Base-by-base conservation (phyloP, 2,329 filamentous ascomycete species). In the Colletotrichum coccodes region DNA sequence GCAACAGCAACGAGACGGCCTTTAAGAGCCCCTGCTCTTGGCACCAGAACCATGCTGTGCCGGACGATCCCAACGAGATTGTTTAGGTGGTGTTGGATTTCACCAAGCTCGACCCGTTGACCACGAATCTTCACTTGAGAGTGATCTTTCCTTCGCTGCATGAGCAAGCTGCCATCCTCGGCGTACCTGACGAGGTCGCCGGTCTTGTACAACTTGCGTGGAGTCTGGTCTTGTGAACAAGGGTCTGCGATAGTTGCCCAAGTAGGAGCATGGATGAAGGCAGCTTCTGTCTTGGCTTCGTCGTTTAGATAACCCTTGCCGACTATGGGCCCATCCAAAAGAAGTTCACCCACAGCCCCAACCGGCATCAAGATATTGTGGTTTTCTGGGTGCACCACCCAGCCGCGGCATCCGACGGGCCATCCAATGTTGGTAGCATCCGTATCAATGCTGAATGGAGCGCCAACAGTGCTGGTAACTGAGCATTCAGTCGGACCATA, bases 401-500 rank as follows among this genome's bases (percentile, higher is more conserved):
- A 77, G 18, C 47, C 58, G 4, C 57, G 68, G 1, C 72, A 72
- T 2, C 73, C 73, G 0, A 72, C 1, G 0, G 64, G 83, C 44
- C 77, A 79, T 0, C 73, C 71, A 0, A 75, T 70, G 32, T 63
- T 68, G 6, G 63, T 38, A 2, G 64, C 64, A 28, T 59, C 64
- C 0, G 64, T 49, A 2, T 64, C 30, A 16, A 28, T 21, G 3
- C n/a, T 49, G 21, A 67, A 58, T 1, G 34, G 40, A 3, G 84
- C 21, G 14, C 64, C 85, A 12, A 85, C 79, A 1, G 63, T 68
- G 59, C 68, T 67, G 0, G 64, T 68, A 1, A 62, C 58, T 0
- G 68, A 68, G 32, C 74, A 75, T 18, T 78, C 76, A 11, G 71
- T 73, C 11, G 75, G 76, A 2, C 76, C 76, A 56, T 76, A 77